phyloP scores from a whole-genome alignment of 768 basidiomycete species.

The Amylocystis lapponica region DNA sequence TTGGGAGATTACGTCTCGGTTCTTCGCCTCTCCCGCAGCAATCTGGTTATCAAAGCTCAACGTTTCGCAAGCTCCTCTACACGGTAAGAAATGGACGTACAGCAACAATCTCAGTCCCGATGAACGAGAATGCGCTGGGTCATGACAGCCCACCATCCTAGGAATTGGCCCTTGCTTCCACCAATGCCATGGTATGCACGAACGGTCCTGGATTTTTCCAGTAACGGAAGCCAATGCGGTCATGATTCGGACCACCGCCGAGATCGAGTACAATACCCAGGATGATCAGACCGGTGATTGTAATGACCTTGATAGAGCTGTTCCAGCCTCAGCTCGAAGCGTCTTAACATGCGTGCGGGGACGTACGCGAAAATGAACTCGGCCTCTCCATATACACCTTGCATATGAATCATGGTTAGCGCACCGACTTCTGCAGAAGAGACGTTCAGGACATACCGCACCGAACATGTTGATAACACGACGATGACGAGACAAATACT shows the following conservation, averaged over 20 bases:
- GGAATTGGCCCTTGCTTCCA: conserved; percentile 61
- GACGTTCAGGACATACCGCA: conserved; percentile 64
- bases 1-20: conserved; percentile 63
- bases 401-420: conserved; percentile 27
- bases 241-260: conserved; percentile 82
- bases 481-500: conserved; percentile 71
- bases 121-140: conserved; percentile 85
- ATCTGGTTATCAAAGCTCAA: conserved; percentile 39
- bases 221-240: conserved; percentile 65
- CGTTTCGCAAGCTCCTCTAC: neutral
- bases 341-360: no score
- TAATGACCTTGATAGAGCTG: conserved; percentile 83
- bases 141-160: conserved; percentile 63
- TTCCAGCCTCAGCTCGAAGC: no score
- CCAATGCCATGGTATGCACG: conserved; percentile 54
- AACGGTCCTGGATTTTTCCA: conserved; percentile 91
- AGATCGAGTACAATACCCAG: conserved; percentile 69
- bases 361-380: conserved; percentile 84
- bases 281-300: conserved; percentile 57
- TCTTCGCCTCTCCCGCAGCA: conserved; percentile 88
- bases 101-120: conserved; percentile 92
- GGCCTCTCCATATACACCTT: conserved; percentile 72
- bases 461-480: conserved; percentile 44
- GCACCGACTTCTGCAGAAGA: no score
- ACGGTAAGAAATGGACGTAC: conserved; percentile 33